A percentile compares a stretch with the other conserved stretches of the same genome.
Conservation (phyloP, 352 stramenopile genomes). For the Pythium myriotylum region DNA sequence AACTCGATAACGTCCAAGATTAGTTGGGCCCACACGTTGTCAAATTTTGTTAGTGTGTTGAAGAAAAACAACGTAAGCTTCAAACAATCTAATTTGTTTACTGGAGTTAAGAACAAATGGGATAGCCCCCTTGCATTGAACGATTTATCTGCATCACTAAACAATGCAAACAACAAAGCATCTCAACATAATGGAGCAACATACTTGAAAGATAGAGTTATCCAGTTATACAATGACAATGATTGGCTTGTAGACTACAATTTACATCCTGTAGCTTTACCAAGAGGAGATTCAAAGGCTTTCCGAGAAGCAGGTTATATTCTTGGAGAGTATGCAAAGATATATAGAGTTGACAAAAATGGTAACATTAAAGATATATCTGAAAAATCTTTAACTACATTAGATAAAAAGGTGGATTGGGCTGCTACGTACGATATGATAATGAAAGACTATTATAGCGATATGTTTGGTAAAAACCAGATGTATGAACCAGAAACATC, state of each 20-base stretch:
- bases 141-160: conserved; percentile 15
- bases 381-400: neutral
- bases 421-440: conserved; percentile 6
- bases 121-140: conserved; percentile 15
- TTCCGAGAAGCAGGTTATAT: conserved; percentile 6
- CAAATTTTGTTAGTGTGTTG: conserved; percentile 9
- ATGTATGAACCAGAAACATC: conserved; percentile 6
- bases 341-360: conserved; percentile 3
- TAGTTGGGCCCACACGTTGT: conserved; percentile 13
- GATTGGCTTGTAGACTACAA: conserved; percentile 6
- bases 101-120: conserved; percentile 20
- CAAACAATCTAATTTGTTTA: conserved; percentile 18
- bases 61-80: conserved; percentile 18
- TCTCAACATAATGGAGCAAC: conserved; percentile 16
- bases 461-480: conserved; percentile 5
- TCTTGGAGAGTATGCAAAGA: conserved; percentile 5
- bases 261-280: conserved; percentile 3
- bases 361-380: conserved; percentile 7
- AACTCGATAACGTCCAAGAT: conserved; percentile 4
- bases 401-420: conserved; percentile 5
- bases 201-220: conserved; percentile 20
- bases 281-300: conserved; percentile 4
- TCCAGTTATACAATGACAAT: conserved; percentile 13
- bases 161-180: conserved; percentile 19
- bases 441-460: conserved; percentile 3